Conservation (phyloP, 148 eudicot genomes). For the Nepenthes mirabilis region DNA sequence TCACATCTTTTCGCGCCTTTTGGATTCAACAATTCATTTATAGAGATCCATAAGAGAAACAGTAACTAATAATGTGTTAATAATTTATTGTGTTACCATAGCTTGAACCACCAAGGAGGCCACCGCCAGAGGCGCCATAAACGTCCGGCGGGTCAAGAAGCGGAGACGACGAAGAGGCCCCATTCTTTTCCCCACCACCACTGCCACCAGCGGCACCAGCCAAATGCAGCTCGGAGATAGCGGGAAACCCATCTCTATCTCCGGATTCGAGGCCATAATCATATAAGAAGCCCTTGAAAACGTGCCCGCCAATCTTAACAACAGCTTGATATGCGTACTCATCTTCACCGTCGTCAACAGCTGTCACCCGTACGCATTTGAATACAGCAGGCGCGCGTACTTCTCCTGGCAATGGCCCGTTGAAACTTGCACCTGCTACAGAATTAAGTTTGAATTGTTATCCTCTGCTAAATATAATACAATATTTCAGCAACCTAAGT, state of each 20-base stretch:
- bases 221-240: conserved; percentile 70
- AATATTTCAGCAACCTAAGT: not conserved
- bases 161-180: conserved; percentile 24
- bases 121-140: conserved; percentile 40
- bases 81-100: conserved; percentile 67
- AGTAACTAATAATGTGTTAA: conserved; percentile 1
- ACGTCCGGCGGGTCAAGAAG: conserved; percentile 37
- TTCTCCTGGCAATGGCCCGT: conserved; percentile 70
- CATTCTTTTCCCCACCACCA: conserved; percentile 36
- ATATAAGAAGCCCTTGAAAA: conserved; percentile 81
- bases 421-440: conserved; percentile 49
- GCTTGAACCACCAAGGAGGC: conserved; percentile 43
- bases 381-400: conserved; percentile 80
- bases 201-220: conserved; percentile 32
- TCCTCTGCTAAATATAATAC: not conserved
- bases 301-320: conserved; percentile 72
- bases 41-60: too few species aligned
- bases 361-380: conserved; percentile 71
- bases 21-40: too few species aligned
- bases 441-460: not conserved
- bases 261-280: conserved; percentile 63
- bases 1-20: too few species aligned
- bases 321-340: conserved; percentile 83
- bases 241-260: conserved; percentile 46
- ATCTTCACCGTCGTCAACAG: conserved; percentile 75